These are phyloP conservation scores for Haberlea rhodopensis DNA, from an alignment of 257 asterid genomes.

Conservation along the genomic window DNA sequence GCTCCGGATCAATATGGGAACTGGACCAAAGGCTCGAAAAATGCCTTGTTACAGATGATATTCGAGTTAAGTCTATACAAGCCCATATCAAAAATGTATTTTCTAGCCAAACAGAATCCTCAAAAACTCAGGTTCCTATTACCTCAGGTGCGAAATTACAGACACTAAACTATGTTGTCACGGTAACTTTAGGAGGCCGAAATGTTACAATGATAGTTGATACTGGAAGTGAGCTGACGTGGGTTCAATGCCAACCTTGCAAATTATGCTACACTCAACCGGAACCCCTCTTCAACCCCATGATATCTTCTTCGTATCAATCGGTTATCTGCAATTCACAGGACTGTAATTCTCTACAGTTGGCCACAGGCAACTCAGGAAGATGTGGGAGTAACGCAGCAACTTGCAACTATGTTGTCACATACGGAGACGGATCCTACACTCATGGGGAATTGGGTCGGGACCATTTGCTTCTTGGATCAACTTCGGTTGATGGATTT, in stretches of 20 bases:
- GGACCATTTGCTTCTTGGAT: conserved; percentile 55
- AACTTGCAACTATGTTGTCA: conserved; percentile 55
- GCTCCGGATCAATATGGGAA: conserved; percentile 33
- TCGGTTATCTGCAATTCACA: conserved; percentile 57
- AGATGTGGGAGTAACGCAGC: conserved; percentile 39
- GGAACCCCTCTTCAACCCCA: conserved; percentile 74
- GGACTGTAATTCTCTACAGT: conserved; percentile 54
- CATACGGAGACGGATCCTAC: conserved; percentile 86
- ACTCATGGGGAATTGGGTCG: conserved; percentile 66
- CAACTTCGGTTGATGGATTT: conserved; percentile 37
- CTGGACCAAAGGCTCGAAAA: conserved; percentile 34
- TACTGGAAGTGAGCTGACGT: conserved; percentile 83
- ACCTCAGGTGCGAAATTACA: conserved; percentile 61
- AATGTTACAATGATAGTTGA: conserved; percentile 73
- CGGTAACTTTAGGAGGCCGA: conserved; percentile 52
- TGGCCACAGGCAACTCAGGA: conserved; percentile 56
- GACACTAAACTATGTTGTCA: conserved; percentile 78
- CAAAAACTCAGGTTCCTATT: conserved; percentile 52
- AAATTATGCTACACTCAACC: conserved; percentile 66
- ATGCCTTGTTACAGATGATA: conserved; percentile 35
- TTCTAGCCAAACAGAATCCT: conserved; percentile 32
- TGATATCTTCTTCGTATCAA: conserved; percentile 50
- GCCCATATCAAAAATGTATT: conserved; percentile 36
- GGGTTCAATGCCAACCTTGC: conserved; percentile 95
- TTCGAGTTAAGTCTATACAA: conserved; percentile 63